Base-by-base conservation (phyloP, 768 basidiomycete species). In the Daedaleopsis sinensis region DNA sequence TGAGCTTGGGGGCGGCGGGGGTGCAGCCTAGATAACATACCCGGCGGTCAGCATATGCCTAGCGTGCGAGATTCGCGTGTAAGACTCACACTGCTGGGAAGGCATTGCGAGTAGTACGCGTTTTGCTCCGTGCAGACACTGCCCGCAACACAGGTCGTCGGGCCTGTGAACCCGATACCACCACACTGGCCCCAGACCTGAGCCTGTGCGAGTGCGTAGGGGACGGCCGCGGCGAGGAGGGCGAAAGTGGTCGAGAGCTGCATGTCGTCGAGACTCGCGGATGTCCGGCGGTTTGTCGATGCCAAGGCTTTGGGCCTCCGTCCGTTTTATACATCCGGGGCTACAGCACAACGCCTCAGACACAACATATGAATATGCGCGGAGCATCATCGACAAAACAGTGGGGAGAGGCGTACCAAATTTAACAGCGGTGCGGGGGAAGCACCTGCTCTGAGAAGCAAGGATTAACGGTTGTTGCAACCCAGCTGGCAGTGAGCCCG, bases 81-180 rank as follows among this genome's bases (percentile, higher is more conserved):
- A 60, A 7, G 18, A 42, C 68, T 44, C 44, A 63, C 68, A 13
- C 38, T 42, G 16, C 64, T 67, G 3, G 73, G 79, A 23, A 82
- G 69, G 64, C 81, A 82, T 63, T 82, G 81, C 12, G 75, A 79
- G 64, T 80, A 82, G 58, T 73, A 82, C 6, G 74, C 43, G 65
- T 79, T 82, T n/a, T 65, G 66, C 43, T 65, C 69, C 11, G 69
- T 72, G 65, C 81, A 82, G 10, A 70, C 70, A 27, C 72, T 74
- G 5, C 80, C 80, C 5, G 77, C n/a, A 27, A 76, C 71, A 55
- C 80, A 82, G 11, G 79, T 70, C 16, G 71, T 73, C 16, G 71
- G 24, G 69, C 79, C 65, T 11, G 67, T 67, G 76, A 69, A 69
- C 67, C 77, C 78, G 54, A 76, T 74, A 37, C 76, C 78, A 52